Base-by-base conservation (phyloP, 164 flowering plant species). In the Macadamia integrifolia region DNA sequence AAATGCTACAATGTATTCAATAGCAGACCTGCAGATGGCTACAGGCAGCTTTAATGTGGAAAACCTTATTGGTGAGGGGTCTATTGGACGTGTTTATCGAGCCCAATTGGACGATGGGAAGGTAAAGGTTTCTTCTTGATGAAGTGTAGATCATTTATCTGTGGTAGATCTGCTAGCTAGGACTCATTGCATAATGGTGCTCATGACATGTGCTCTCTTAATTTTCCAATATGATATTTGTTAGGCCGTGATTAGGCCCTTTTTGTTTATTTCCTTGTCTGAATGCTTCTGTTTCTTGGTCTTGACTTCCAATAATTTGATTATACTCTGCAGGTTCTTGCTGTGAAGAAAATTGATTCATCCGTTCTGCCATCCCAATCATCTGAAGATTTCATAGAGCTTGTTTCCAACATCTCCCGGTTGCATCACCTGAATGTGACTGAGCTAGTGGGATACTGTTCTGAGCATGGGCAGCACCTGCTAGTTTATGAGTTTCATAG, bases 21-120 rank as follows among this genome's bases (percentile, higher is more conserved):
- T 92, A 73, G 98, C 97, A 32, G 99, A 95, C 73, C 81, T 95
- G 69, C 98, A 95, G 78, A 87, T 91, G 71, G 98, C 98, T 58
- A 95, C 99, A 18, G 84, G 83, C 62, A 95, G 98, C 79, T 95
- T 92, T 75, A 87, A 80, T 77, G 75, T 77, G 9, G 98, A 92
- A 0, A 84, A 86, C 67, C 88, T 92, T 69, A 77, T 95, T 61
- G 96, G 96, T 12, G 98, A 92, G 74, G 99, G 98, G 44, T 81
- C 94, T 62, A 82, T 89, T 71, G 99, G 99, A 58, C 89, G 98
- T 74, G 98, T 92, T 49, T 95, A 88, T 78, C 92, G 89, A 30
- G 98, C 97, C 69, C 90, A 86, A 61, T 87, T 92, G 80, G 86
- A 84, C 67, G 90, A 92, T 77, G 96, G 94, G 42, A 86, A 85